Conservation (phyloP, 2,329 filamentous ascomycete species). For the Byssochlamys sp. region DNA sequence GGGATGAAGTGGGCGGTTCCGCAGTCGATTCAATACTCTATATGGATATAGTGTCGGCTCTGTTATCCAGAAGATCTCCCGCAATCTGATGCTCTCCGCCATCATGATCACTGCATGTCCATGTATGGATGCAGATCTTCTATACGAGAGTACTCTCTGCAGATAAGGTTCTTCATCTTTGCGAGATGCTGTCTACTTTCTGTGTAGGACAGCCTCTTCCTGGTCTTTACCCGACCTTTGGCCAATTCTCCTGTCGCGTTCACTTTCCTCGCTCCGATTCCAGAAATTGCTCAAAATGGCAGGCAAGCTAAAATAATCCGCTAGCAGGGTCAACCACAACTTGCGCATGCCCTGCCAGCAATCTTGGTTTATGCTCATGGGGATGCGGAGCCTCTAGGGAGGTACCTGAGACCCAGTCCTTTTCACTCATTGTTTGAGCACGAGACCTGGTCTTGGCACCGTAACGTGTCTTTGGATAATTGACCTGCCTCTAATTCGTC, state of each 20-base stretch:
- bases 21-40: neutral
- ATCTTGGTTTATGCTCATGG: neutral
- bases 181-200: neutral
- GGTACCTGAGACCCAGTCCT: neutral
- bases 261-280: neutral
- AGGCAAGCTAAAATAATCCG: neutral
- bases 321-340: neutral
- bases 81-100: neutral
- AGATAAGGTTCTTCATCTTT: neutral
- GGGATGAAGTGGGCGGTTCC: neutral
- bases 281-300: too few relatives aligned
- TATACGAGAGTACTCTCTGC: neutral
- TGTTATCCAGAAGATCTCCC: neutral
- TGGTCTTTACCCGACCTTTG: neutral
- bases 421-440: neutral
- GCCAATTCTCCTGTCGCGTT: neutral
- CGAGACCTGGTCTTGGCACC: neutral
- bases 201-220: neutral
- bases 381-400: neutral
- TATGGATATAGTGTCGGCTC: neutral
- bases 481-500: neutral
- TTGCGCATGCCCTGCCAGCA: neutral
- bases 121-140: neutral
- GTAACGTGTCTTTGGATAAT: neutral
- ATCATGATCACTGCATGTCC: neutral